These are phyloP conservation scores for Microthlaspi erraticum DNA, from an alignment of 345 rosid species.

Conservation along the genomic window DNA sequence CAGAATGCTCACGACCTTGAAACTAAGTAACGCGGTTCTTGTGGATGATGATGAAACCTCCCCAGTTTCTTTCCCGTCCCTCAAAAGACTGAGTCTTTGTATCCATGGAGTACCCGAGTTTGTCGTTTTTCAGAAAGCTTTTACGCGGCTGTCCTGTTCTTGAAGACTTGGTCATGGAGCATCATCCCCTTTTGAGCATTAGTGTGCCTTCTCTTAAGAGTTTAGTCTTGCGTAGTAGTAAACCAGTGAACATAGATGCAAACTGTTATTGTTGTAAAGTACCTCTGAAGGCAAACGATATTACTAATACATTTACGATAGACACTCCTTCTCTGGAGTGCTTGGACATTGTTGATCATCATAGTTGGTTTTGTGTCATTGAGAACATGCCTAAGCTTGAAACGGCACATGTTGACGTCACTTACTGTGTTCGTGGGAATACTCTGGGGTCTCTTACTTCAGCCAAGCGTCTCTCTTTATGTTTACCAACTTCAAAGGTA, in stretches of 20 bases:
- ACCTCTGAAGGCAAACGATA: too few species aligned
- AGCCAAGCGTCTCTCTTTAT: background rate
- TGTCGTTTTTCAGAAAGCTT: background rate
- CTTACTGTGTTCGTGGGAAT: background rate
- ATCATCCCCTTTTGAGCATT: background rate
- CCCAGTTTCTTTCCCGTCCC: conserved; percentile 2
- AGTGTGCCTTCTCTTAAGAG: conserved; percentile 18
- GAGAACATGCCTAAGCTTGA: conserved; percentile 14
- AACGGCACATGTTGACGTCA: background rate
- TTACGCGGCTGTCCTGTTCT: conserved; percentile 33
- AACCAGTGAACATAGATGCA: too few species aligned
- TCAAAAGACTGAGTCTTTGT: conserved; percentile 11
- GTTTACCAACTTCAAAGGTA: conserved; percentile 27
- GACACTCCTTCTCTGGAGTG: conserved; percentile 31
- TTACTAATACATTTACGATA: background rate
- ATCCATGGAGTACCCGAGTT: background rate
- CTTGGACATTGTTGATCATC: background rate
- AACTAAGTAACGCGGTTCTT: too few species aligned
- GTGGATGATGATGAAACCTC: too few species aligned
- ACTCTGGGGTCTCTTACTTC: conserved; percentile 17
- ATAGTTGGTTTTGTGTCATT: background rate
- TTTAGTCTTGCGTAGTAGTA: background rate
- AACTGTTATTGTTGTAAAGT: too few species aligned
- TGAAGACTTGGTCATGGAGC: conserved; percentile 17
- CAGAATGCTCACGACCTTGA: too few species aligned